Percentiles rank a stretch among this genome's conserved stretches.
phyloP scores from a whole-genome alignment of 768 basidiomycete species.

The Suillus americanus region DNA sequence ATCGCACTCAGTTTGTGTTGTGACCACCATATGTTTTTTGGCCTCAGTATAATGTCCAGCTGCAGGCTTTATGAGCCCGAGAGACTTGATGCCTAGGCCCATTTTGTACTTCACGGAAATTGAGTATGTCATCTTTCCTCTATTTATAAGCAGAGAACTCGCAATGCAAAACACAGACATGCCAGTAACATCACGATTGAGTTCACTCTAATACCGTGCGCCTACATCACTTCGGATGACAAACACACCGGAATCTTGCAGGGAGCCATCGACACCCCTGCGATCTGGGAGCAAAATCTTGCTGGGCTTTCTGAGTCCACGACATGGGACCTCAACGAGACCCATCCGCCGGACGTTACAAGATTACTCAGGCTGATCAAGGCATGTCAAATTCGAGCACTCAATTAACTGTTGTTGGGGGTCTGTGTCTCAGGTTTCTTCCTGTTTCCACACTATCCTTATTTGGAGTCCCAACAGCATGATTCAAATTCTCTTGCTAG shows the following conservation, averaged over 20 bases:
- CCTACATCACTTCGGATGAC: constrained; percentile 3
- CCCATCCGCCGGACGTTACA: background rate
- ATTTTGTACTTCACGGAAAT: constrained; percentile 2
- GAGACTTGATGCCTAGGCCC: background rate
- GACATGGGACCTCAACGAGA: constrained; percentile 2
- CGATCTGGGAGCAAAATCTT: constrained; percentile 4
- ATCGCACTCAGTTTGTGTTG: background rate
- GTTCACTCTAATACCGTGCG: background rate
- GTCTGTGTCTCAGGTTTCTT: background rate
- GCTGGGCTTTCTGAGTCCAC: background rate
- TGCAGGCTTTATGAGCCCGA: background rate
- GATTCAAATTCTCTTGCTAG: background rate
- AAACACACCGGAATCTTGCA: background rate
- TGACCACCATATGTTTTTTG: background rate
- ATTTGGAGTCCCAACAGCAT: background rate
- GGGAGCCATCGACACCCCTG: background rate
- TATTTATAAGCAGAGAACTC: background rate
- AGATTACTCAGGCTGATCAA: background rate
- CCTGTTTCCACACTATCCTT: background rate
- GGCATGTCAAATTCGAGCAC: background rate
- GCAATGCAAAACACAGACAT: background rate
- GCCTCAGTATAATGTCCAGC: background rate
- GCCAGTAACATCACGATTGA: background rate
- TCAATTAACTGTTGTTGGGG: background rate
- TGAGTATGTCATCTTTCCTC: background rate